Base-by-base conservation (phyloP, 2,329 filamentous ascomycete species). In the Coniochaeta ligniaria region DNA sequence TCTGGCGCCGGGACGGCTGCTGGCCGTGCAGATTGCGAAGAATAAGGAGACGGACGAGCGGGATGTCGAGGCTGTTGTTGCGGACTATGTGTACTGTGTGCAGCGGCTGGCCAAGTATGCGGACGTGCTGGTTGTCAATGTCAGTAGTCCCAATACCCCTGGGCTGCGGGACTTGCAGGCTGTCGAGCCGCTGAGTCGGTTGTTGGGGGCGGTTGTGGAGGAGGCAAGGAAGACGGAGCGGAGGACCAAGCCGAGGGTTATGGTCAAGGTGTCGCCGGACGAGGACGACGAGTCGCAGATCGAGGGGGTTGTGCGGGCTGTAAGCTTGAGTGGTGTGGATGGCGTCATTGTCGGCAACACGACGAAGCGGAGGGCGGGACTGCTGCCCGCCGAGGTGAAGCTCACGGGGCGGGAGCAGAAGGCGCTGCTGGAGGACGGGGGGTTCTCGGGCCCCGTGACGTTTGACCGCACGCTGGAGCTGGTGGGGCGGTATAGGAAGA, bases 231-330 rank as follows among this genome's bases (percentile, higher is more conserved):
- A 80, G 63, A 83, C 89, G 14, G 80, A 89, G 31, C 82, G 93
- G 66, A 89, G 85, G 71, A 84, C 81, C 0, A 90, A 88, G 69
- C 91, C 91, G 0, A 86, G 81, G 61, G 91, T 99, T 61, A 96
- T 99, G 91, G 95, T 99, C 69, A 99, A 99, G 79, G 94, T 99
- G 22, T 96, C 91, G 62, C 95, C 95, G 0, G 95, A 99, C 68
- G 95, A 98, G 76, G 92, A 97, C 72, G 86, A 89, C 22, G 87
- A 92, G 59, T 80, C 86, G 60, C 92, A 99, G 72, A 85, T 99
- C 63, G 83, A 88, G 47, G 95, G 93, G 9, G 96, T 99, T 60
- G 94, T 92, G 63, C 85, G 92, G 67, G 93, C 93, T 0, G 87
- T 96, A 14, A 89, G 86, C 79, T 80, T 81, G 66, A 92, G 90